A percentile compares a stretch with the other conserved stretches of the same genome.
Evolutionary conservation across 2,329 filamentous ascomycete species (phyloP).

Genomic region (Arthroderma sp.): DNA sequence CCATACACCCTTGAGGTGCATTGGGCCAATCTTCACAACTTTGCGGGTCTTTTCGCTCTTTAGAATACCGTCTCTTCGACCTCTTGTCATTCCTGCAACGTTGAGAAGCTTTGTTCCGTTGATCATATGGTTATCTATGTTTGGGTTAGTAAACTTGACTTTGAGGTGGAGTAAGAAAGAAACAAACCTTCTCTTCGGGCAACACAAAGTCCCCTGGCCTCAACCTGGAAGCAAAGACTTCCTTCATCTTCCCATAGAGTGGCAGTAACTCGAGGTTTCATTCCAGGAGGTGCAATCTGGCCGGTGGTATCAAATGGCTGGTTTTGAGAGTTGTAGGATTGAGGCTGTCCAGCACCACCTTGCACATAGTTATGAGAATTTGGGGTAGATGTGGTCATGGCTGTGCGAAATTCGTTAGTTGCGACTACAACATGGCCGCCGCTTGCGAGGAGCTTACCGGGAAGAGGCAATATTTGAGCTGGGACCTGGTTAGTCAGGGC

Average conservation of each 20-base stretch:
- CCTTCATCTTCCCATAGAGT: slow-evolving; percentile 98
- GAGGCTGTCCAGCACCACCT: slow-evolving; percentile 27
- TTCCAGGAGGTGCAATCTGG: slow-evolving; percentile 78
- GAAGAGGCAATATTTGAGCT: slow-evolving; percentile 58
- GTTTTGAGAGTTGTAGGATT: slow-evolving; percentile 36
- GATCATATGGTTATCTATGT: slow-evolving; percentile 91
- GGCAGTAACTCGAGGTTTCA: slow-evolving; percentile 92
- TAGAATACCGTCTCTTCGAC: slow-evolving; percentile 84
- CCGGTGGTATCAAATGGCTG: slow-evolving; percentile 68
- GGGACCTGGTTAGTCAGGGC: slow-evolving; percentile 54
- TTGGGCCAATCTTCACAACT: slow-evolving; percentile 96
- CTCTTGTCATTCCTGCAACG: slow-evolving; percentile 94
- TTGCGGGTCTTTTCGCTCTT: slow-evolving; percentile 96
- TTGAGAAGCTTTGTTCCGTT: slow-evolving; percentile 96
- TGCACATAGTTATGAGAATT: slow-evolving; percentile 28
- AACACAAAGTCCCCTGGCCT: slow-evolving; percentile 90
- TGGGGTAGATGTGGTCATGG: slow-evolving; percentile 16
- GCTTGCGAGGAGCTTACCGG: slow-evolving; percentile 25
- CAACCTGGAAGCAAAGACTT: slow-evolving; percentile 93
- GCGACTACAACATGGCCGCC: not conserved
- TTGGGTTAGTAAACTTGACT: not conserved
- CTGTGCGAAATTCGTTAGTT: slow-evolving; percentile 1
- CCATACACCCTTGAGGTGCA: slow-evolving; percentile 98
- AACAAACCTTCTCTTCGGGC: slow-evolving; percentile 73
- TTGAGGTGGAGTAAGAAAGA: not conserved